Percentiles rank a stretch among this genome's conserved stretches.
Conservation (phyloP, 192 early-diverging fungal species). For the Phlyctochytrium bullatum region DNA sequence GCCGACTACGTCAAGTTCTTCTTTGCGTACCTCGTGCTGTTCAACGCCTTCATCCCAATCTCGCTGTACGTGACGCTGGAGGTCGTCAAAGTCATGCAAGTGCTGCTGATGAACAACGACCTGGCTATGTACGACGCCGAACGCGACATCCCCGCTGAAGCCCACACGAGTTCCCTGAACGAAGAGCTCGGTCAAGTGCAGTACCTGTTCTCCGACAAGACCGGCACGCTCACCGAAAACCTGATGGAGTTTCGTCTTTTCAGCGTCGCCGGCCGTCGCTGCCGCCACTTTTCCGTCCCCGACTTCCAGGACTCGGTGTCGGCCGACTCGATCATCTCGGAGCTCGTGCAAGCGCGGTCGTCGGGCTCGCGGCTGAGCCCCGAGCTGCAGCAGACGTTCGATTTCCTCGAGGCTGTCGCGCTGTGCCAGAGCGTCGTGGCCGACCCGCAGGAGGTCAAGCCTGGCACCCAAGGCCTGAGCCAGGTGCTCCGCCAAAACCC, state of each 20-base stretch:
- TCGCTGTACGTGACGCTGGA: slow-evolving; percentile 92
- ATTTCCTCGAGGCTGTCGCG: slow-evolving; percentile 71
- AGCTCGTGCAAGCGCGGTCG: background rate
- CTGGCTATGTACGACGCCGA: slow-evolving; percentile 83
- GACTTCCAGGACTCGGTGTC: background rate
- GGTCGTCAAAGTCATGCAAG: slow-evolving; percentile 80
- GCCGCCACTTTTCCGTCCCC: slow-evolving; percentile 49
- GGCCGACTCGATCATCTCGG: background rate
- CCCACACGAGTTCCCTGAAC: slow-evolving; percentile 82
- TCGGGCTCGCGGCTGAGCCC: background rate
- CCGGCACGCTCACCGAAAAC: slow-evolving; percentile 91
- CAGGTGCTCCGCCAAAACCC: background rate
- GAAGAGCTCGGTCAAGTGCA: slow-evolving; percentile 94
- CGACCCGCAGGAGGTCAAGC: slow-evolving; percentile 42
- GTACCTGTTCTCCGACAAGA: slow-evolving; percentile 94
- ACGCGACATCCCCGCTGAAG: slow-evolving; percentile 72
- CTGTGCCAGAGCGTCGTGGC: slow-evolving; percentile 77
- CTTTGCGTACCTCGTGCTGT: slow-evolving; percentile 52
- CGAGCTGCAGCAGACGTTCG: slow-evolving; percentile 7
- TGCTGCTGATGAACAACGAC: slow-evolving; percentile 87
- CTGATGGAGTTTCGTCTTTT: slow-evolving; percentile 92
- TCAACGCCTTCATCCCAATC: slow-evolving; percentile 64
- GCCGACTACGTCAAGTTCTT: background rate
- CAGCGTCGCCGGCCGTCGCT: slow-evolving; percentile 77
- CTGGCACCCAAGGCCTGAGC: background rate